phyloP scores from a whole-genome alignment of 1,284 basidiomycete species.

The Rhodotorula sp. region DNA sequence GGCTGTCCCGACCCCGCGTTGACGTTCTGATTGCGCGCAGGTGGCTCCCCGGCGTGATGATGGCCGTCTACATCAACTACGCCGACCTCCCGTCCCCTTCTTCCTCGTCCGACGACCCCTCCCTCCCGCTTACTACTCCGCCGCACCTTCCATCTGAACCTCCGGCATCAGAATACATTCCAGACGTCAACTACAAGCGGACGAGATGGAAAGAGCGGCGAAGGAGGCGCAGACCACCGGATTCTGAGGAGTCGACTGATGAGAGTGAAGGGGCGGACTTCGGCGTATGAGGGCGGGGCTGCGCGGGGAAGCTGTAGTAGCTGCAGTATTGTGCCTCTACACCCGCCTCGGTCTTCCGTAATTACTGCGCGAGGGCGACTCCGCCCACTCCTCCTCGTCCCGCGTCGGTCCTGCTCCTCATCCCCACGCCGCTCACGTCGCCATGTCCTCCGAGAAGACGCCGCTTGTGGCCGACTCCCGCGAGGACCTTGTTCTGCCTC shows the following conservation, averaged over 20 bases:
- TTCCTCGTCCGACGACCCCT: neutral
- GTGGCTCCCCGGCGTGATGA: constrained; percentile 24
- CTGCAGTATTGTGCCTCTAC: too few species aligned
- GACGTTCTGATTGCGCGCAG: neutral
- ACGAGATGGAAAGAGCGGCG: neutral
- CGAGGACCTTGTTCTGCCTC: constrained; percentile 21
- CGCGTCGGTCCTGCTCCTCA: neutral
- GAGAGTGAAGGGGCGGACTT: neutral
- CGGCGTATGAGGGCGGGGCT: neutral
- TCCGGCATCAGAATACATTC: too few species aligned
- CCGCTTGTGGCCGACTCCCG: neutral
- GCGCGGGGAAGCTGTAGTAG: neutral
- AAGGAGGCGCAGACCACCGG: neutral
- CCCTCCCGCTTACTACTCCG: neutral
- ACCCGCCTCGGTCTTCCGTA: neutral
- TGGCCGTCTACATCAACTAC: constrained; percentile 26
- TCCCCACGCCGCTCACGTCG: too few species aligned
- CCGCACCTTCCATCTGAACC: neutral
- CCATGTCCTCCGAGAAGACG: neutral
- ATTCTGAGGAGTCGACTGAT: neutral
- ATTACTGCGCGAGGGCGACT: neutral
- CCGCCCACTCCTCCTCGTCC: too few species aligned
- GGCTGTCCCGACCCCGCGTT: rapidly evolving
- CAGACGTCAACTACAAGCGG: neutral
- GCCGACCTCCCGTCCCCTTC: neutral